These are phyloP conservation scores for Lagenidium giganteum DNA, from an alignment of 352 stramenopile species.

Conservation along the genomic window DNA sequence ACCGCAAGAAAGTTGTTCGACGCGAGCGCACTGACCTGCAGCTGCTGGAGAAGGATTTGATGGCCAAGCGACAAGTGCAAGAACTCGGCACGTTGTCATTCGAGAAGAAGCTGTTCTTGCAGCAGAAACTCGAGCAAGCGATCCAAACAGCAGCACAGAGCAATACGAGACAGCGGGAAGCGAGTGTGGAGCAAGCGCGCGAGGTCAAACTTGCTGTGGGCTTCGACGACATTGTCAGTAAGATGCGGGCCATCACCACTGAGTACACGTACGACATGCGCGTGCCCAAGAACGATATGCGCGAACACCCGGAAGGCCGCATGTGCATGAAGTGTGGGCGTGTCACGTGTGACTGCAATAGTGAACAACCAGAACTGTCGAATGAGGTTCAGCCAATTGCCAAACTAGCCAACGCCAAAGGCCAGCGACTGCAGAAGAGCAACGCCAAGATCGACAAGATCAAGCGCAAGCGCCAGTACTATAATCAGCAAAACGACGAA, in stretches of 20 bases:
- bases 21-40: slow-evolving; percentile 25
- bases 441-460: too few species aligned
- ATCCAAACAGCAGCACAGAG: slow-evolving; percentile 22
- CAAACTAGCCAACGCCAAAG: slow-evolving; percentile 2
- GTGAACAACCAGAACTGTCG: slow-evolving; percentile 1
- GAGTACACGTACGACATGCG: slow-evolving; percentile 42
- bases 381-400: too few species aligned
- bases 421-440: too few species aligned
- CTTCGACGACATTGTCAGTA: slow-evolving; percentile 30
- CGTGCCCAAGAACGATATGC: slow-evolving; percentile 37
- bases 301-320: slow-evolving; percentile 19
- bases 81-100: slow-evolving; percentile 41
- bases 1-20: slow-evolving; percentile 37
- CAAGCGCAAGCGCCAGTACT: too few species aligned
- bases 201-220: slow-evolving; percentile 21
- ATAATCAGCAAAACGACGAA: too few species aligned
- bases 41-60: slow-evolving; percentile 18
- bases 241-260: slow-evolving; percentile 31
- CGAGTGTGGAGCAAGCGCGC: slow-evolving; percentile 20
- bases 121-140: slow-evolving; percentile 30
- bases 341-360: slow-evolving; percentile 32
- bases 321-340: slow-evolving; percentile 30
- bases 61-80: slow-evolving; percentile 22
- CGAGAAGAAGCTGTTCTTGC: slow-evolving; percentile 34
- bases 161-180: slow-evolving; percentile 21